Base-by-base conservation (phyloP, 305 asterid species). In the Plantago rigida region DNA sequence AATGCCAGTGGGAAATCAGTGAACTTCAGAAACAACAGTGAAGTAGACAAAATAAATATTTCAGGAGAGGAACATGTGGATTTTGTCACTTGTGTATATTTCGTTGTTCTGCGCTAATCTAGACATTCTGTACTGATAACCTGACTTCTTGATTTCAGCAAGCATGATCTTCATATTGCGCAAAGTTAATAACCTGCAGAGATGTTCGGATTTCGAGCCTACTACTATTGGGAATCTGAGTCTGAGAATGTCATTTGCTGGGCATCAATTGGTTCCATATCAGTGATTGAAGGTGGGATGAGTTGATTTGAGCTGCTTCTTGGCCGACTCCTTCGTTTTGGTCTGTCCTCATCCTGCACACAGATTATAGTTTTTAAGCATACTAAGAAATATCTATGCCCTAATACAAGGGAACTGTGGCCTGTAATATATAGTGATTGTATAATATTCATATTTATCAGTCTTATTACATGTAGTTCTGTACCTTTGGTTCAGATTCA, bases 251-350 rank as follows among this genome's bases (percentile, higher is more conserved):
- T 62, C 62, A 82, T 57, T 73, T 91, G 87, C 2, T 69, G 41
- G 47, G 92, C 94, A 73, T 81, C 74, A 47, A 62, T 77, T 13
- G 97, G 97, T 56, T 71, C 87, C 51, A 44, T 51, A 61, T 85
- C 96, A 4, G 95, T 81, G 39, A 87, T 69, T 44, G 97, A 84
- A 46, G 95, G 89, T 9, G 96, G 92, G 59, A 82, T 9, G 8
- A 84, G 95, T 62, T 75, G 77, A 55, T 82, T 71, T 19, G 82
- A 57, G 5, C 41, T 66, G 5, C 47, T 75, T 52, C 79, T 74
- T 49, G 75, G 70, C 29, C 68, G 78, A 45, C 70, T 68, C 63
- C 78, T 81, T 60, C 81, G 75, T 3, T 61, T 70, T 60, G 74
- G 78, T 56, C 61, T 72, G 44, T 60, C 73, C 71, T 68, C 77